These are phyloP conservation scores for Yamadazyma kanchanaburiensis DNA, from an alignment of 1,139 yeast species.

Conservation along the genomic window DNA sequence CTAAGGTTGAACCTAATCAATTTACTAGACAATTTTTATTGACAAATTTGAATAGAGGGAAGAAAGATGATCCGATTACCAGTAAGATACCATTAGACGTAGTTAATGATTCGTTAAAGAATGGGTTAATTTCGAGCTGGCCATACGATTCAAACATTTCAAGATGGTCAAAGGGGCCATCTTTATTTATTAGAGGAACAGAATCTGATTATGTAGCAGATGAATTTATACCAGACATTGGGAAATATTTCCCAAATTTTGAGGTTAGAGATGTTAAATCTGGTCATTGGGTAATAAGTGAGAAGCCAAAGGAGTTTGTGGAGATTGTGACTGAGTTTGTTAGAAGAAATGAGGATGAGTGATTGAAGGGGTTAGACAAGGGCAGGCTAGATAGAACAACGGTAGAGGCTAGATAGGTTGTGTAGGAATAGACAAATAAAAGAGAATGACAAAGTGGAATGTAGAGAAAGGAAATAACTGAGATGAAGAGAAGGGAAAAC, in stretches of 20 bases:
- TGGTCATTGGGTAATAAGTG: slow-evolving; percentile 92
- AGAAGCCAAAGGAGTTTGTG: slow-evolving; percentile 69
- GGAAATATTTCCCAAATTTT: slow-evolving; percentile 75
- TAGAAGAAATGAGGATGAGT: slow-evolving; percentile 50
- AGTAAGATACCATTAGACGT: slow-evolving; percentile 70
- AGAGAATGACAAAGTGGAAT: too few relatives aligned
- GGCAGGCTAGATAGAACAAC: too few relatives aligned
- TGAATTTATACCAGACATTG: slow-evolving; percentile 73
- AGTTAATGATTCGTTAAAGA: slow-evolving; percentile 59
- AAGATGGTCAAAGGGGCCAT: slow-evolving; percentile 63
- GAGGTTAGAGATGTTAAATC: slow-evolving; percentile 70
- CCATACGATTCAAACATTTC: slow-evolving; percentile 58
- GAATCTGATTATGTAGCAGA: slow-evolving; percentile 81
- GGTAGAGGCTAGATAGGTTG: too few relatives aligned
- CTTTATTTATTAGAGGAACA: slow-evolving; percentile 77
- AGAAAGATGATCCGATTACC: slow-evolving; percentile 30
- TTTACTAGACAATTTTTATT: slow-evolving; percentile 76
- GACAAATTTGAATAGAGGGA: slow-evolving; percentile 58
- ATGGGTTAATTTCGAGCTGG: slow-evolving; percentile 71
- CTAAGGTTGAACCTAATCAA: slow-evolving; percentile 56
- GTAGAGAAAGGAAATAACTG: too few relatives aligned
- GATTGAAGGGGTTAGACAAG: too few relatives aligned
- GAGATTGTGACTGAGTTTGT: slow-evolving; percentile 56
- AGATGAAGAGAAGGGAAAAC: too few relatives aligned
- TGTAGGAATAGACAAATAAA: too few relatives aligned